These are phyloP conservation scores for Anastatica hierochuntica DNA, from an alignment of 345 rosid species.

Conservation along the genomic window DNA sequence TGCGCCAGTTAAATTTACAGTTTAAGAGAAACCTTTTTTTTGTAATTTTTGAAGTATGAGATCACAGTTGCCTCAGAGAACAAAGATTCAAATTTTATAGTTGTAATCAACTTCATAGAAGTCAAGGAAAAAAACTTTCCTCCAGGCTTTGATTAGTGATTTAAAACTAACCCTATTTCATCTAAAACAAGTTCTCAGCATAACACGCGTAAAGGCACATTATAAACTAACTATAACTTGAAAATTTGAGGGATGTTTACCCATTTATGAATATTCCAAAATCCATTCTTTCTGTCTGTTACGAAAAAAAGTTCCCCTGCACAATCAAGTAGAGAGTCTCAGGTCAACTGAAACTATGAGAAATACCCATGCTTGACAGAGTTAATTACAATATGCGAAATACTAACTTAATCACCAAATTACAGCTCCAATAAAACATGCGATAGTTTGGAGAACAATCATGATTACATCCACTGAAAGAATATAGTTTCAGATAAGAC, in stretches of 20 bases:
- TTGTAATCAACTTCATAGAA: background rate
- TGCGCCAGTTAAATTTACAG: background rate
- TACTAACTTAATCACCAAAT: background rate
- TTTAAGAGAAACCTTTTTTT: background rate
- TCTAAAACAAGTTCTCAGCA: background rate
- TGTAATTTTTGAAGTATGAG: no score
- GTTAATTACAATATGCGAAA: background rate
- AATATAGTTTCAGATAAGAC: background rate
- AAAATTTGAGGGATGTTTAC: slow-evolving; percentile 28
- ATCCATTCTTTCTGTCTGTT: slow-evolving; percentile 68
- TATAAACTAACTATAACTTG: background rate
- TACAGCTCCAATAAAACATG: background rate
- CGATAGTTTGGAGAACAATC: background rate
- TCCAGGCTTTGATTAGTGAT: background rate
- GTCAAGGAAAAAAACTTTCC: background rate
- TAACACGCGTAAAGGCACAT: background rate
- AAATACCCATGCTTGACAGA: background rate
- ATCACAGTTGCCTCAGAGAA: background rate
- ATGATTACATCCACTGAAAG: background rate
- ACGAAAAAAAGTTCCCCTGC: slow-evolving; percentile 87
- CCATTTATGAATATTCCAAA: slow-evolving; percentile 96
- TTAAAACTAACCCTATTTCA: background rate
- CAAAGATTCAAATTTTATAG: background rate
- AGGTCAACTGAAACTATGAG: background rate
- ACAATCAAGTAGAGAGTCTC: slow-evolving; percentile 14